These are phyloP conservation scores for Chlamydomonas schloesseri DNA, from an alignment of 139 green algal genomes.

Conservation along the genomic window DNA sequence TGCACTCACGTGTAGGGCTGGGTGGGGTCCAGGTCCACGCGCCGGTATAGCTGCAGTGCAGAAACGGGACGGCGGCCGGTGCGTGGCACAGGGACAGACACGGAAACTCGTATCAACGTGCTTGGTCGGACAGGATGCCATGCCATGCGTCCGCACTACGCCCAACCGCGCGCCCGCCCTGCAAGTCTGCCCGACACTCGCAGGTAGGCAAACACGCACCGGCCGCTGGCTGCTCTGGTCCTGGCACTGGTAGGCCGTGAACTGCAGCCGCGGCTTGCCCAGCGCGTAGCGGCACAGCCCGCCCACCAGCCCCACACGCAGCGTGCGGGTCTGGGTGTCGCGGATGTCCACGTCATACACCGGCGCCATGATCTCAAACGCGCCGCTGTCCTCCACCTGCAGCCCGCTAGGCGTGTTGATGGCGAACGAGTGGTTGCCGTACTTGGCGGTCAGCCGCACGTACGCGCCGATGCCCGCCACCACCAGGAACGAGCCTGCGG, in stretches of 20 bases:
- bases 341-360: neutral
- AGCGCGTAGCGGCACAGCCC: neutral
- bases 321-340: neutral
- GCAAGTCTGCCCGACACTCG: no score
- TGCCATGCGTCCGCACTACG: no score
- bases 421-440: neutral
- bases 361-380: neutral
- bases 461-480: neutral
- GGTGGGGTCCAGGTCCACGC: neutral
- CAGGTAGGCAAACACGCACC: no score
- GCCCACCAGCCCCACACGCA: neutral
- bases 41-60: neutral
- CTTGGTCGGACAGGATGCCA: no score
- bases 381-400: neutral
- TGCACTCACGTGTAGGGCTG: neutral
- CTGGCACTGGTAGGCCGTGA: neutral
- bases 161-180: no score
- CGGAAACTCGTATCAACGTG: no score
- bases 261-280: neutral
- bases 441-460: neutral
- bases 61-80: no score
- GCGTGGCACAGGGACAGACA: no score
- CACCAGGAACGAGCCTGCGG: neutral
- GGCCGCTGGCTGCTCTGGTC: neutral
- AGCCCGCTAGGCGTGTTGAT: neutral